Conservation (phyloP, 768 basidiomycete genomes). For the Peribolospora baueri region DNA sequence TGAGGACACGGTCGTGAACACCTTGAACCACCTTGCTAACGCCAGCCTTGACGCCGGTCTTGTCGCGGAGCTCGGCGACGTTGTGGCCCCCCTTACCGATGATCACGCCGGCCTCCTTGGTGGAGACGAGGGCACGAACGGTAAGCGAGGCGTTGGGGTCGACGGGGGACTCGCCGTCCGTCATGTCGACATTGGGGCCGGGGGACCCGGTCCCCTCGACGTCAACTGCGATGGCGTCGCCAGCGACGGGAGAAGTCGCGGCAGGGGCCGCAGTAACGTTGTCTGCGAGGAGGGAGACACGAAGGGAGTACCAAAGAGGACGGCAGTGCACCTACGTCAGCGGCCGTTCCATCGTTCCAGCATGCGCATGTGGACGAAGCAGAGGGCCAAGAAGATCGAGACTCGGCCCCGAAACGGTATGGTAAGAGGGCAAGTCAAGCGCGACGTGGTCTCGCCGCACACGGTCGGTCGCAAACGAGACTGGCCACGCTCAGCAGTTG, state of each 20-base stretch:
- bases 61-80: constrained; percentile 83
- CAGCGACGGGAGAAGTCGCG: background rate
- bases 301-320: background rate
- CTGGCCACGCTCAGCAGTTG: too few relatives aligned
- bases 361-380: background rate
- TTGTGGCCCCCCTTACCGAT: constrained; percentile 94
- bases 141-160: constrained; percentile 37
- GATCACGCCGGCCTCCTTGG: constrained; percentile 91
- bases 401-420: too few relatives aligned
- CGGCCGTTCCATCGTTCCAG: background rate
- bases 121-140: constrained; percentile 81
- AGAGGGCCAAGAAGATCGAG: too few relatives aligned
- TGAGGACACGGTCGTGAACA: constrained; percentile 91
- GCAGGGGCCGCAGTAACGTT: background rate
- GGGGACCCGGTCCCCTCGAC: constrained; percentile 1
- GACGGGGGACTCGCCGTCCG: constrained; percentile 33
- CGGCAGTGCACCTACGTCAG: background rate
- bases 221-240: background rate
- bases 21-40: constrained; percentile 96
- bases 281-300: background rate
- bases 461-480: too few relatives aligned
- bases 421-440: too few relatives aligned
- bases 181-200: constrained; percentile 10
- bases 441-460: too few relatives aligned
- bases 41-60: constrained; percentile 91